A percentile compares a stretch with the other conserved stretches of the same genome.
These are phyloP conservation scores for Beauveria scarabaeidicola DNA, from an alignment of 2,329 filamentous ascomycete species.

Conservation along the genomic window DNA sequence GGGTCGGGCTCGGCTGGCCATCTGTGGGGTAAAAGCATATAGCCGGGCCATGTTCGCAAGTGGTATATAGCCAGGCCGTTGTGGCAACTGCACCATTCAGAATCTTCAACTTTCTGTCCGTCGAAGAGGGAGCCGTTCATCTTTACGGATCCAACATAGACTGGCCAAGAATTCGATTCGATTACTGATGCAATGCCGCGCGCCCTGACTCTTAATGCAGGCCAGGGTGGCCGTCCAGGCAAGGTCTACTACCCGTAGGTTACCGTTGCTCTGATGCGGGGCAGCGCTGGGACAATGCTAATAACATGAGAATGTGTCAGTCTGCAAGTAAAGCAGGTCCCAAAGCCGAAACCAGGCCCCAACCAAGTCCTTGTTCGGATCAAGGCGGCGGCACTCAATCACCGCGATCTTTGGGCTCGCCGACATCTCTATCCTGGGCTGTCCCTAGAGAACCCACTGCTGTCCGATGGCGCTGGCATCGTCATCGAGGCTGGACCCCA, in stretches of 20 bases:
- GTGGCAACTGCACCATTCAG: neutral
- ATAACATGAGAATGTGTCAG: slow-evolving; percentile 23
- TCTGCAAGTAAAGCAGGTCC: slow-evolving; percentile 51
- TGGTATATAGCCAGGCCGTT: neutral
- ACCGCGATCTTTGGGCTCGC: slow-evolving; percentile 89
- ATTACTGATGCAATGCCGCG: slow-evolving; percentile 33
- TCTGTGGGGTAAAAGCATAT: neutral
- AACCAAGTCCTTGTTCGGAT: slow-evolving; percentile 68
- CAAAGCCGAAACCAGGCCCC: slow-evolving; percentile 54
- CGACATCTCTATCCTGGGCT: slow-evolving; percentile 85
- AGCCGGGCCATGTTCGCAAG: too few species aligned
- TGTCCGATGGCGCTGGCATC: slow-evolving; percentile 73
- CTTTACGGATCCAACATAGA: too few species aligned
- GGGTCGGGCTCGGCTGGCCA: neutral
- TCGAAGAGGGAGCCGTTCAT: too few species aligned
- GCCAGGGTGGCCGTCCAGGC: slow-evolving; percentile 70
- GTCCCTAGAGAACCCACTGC: slow-evolving; percentile 67
- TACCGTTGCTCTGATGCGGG: neutral
- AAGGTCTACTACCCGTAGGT: slow-evolving; percentile 74
- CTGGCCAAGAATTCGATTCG: too few species aligned
- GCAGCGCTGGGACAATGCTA: neutral
- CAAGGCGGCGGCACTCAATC: slow-evolving; percentile 77
- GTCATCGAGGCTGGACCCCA: slow-evolving; percentile 57
- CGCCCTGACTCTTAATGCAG: slow-evolving; percentile 55
- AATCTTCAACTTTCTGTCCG: neutral